Base-by-base conservation (phyloP, 805 yeast genomes). In the Candida bentonensis region DNA sequence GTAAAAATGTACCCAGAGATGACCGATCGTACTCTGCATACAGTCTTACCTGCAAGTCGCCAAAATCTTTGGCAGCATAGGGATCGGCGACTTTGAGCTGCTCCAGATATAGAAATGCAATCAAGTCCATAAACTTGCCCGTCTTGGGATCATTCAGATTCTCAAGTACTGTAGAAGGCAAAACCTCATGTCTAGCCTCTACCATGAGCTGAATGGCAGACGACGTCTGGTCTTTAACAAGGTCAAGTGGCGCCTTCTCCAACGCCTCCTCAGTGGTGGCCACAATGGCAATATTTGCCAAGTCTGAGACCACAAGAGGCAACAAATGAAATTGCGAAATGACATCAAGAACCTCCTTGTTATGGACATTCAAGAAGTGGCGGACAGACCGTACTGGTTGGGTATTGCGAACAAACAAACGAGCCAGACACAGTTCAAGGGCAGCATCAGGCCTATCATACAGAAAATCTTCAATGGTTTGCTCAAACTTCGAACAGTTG, bases 21-120 rank as follows among this genome's bases (percentile, higher is more conserved):
- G 58, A 49, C 26, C 76, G 66, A 47, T 80, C 77, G 56, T 68
- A 84, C 47, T 73, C 71, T 0, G 87, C 75, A 58, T 76, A 82
- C 27, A 89, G 63, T 45, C 65, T 58, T 9, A 88, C 73, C 60
- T 82, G 69, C 40, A 79, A 73, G 52, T 85, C 77, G 45, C 86
- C 94, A 52, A 73, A 78, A 7, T 69, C 69, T 20, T 66, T 66
- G 3, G 74, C 69, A 42, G 76, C 55, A 26, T 71, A 66, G 26
- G 76, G 74, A 53, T 87, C 94, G 2, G 66, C 61, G 22, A 59
- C 56, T 11, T 70, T 67, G n/a, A 86, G 62, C 49, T 67, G 65
- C 46, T 79, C 79, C 39, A 92, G 61, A 52, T 82, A 84, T 20
- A 83, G 61, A 52, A 75, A 86, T 42, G 74, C 72, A 4, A 86